Evolutionary conservation across 257 asterid genomes (phyloP), one percentile per base, ranked within the genome.

Genomic region (Salvia miltiorrhiza): DNA sequence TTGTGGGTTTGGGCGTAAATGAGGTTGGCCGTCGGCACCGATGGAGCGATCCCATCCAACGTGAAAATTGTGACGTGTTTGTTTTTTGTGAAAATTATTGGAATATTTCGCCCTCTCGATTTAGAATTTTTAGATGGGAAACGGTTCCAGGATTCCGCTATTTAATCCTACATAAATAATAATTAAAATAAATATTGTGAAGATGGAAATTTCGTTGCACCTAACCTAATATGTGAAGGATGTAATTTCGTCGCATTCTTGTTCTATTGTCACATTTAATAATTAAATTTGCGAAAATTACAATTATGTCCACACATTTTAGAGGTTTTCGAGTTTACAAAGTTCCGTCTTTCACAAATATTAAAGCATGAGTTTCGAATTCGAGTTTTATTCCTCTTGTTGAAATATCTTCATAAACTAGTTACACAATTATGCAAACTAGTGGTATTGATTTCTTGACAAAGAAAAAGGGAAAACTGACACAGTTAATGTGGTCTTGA

Each of bases 11-110:
- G 60, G 20, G 58, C 33, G 23, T 57, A 11, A 23, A 13, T 63
- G 6, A 70, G 37, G 60, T 47, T 58, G 68, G 75, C 65, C 76
- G 76, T 48, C 63, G 63, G 63, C 76, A 61, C 63, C 45, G 20
- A 14, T 44, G 33, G 41, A 14, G 23, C 3, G 3, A 26, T 47
- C 47, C 3, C 1, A 26, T 47, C 47, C 28, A 23, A 37, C 63
- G 39, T 12, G 17, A 19, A 26, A 55, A 9, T 0, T 47, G 2
- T 28, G 63, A n/a, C 54, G 35, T 9, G 40, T 21, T 61, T 60
- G 64, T 71, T 55, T 37, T 62, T 39, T 26, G 39, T 26, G 40
- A 10, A 50, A 21, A 10, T 14, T 24, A 14, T 37, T 39, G 28
- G 67, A 50, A 24, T 59, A 45, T 60, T 59, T 35, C 11, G 14